Percentiles rank a stretch among this genome's conserved stretches.
phyloP scores from a whole-genome alignment of 192 early-diverging fungal species.

The Gaertneriomyces semiglobifer region DNA sequence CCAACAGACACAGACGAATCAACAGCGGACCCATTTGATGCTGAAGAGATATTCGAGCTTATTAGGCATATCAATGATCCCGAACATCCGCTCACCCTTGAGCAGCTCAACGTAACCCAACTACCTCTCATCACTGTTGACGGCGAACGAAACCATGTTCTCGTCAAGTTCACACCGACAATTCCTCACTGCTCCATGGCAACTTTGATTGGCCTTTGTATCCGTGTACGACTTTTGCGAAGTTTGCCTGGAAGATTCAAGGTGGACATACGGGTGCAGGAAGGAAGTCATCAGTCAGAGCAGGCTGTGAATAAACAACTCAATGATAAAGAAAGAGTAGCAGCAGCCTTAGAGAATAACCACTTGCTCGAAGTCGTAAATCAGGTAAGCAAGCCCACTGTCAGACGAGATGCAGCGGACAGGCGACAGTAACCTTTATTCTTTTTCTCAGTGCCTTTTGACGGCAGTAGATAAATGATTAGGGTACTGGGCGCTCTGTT shows the following conservation, averaged over 20 bases:
- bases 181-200: conserved; percentile 99
- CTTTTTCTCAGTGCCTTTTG: too few species aligned
- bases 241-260: conserved; percentile 88
- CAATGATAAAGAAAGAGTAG: conserved; percentile 98
- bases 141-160: conserved; percentile 62
- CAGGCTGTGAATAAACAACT: conserved; percentile 95
- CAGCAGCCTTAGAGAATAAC: conserved; percentile 93
- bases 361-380: conserved; percentile 94
- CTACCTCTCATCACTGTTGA: conserved; percentile 78
- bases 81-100: conserved; percentile 95
- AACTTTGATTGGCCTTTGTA: conserved; percentile 95
- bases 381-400: conserved; percentile 42
- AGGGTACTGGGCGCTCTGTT: too few species aligned
- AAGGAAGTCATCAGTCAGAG: conserved; percentile 96
- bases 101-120: conserved; percentile 94
- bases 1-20: conserved; percentile 70
- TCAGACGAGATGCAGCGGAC: too few species aligned
- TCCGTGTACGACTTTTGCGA: conserved; percentile 85
- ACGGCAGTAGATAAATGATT: too few species aligned
- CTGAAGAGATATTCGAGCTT: conserved; percentile 88
- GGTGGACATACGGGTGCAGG: conserved; percentile 81
- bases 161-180: conserved; percentile 90
- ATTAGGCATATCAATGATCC: conserved; percentile 97
- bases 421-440: too few species aligned
- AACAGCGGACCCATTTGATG: conserved; percentile 72